These are phyloP conservation scores for Termitomyces eurrhizus DNA, from an alignment of 768 basidiomycete genomes.

Conservation along the genomic window DNA sequence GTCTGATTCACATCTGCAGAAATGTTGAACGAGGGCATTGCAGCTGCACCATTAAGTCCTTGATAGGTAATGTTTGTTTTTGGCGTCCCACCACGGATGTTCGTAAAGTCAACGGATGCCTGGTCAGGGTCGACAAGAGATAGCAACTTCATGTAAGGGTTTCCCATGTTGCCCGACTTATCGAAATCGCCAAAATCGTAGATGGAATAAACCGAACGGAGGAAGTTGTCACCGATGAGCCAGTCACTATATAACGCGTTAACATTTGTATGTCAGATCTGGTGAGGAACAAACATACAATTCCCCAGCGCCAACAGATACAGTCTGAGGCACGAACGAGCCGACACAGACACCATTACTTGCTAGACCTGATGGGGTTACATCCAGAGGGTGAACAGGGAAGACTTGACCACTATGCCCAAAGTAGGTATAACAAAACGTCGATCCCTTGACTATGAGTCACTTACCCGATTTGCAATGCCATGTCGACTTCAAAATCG, in stretches of 20 bases:
- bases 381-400: conserved; percentile 78
- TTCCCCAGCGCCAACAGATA: conserved; percentile 56
- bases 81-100: conserved; percentile 59
- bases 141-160: conserved; percentile 76
- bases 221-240: conserved; percentile 78
- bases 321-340: conserved; percentile 65
- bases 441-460: not conserved
- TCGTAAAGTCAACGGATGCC: conserved; percentile 70
- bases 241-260: conserved; percentile 55
- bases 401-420: conserved; percentile 61
- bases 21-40: conserved; percentile 45
- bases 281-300: conserved; percentile 50
- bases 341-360: conserved; percentile 54
- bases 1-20: conserved; percentile 56
- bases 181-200: conserved; percentile 86
- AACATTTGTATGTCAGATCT: not conserved
- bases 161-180: conserved; percentile 57
- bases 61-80: conserved; percentile 67
- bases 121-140: conserved; percentile 63
- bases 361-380: conserved; percentile 49
- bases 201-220: conserved; percentile 78
- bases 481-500: conserved; percentile 68
- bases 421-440: conserved; percentile 2
- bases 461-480: conserved; percentile 71
- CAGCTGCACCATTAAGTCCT: conserved; percentile 39